phyloP scores from a whole-genome alignment of 2,329 filamentous ascomycete species.

The Neoscytalidium dimidiatum region DNA sequence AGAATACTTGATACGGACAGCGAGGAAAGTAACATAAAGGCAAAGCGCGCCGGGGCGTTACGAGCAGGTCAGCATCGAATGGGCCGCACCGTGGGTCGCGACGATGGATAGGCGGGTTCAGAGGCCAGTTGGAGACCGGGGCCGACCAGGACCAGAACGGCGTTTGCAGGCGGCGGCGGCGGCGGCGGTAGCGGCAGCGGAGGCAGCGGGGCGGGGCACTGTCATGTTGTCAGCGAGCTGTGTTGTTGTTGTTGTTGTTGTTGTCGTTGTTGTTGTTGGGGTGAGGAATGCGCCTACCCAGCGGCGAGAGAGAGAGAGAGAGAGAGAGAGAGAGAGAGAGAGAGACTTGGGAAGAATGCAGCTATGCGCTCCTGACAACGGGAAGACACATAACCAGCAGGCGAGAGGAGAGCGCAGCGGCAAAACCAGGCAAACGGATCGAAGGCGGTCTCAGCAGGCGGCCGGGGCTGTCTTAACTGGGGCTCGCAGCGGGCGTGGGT shows the following conservation, averaged over 20 bases:
- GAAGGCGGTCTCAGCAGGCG: background rate
- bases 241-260: slow-evolving; percentile 15
- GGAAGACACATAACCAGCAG: slow-evolving; percentile 6
- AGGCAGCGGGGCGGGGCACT: background rate
- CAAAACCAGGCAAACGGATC: background rate
- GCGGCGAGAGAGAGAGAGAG: slow-evolving; percentile 11
- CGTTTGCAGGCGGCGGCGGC: background rate
- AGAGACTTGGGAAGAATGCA: slow-evolving; percentile 17
- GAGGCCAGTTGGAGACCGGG: background rate
- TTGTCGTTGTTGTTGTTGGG: slow-evolving; percentile 2
- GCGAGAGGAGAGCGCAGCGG: background rate
- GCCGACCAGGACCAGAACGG: background rate
- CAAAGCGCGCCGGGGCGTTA: background rate
- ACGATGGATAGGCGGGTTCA: background rate
- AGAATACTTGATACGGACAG: slow-evolving; percentile 8
- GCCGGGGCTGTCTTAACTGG: background rate
- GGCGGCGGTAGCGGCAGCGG: too few relatives aligned
- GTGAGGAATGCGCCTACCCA: slow-evolving; percentile 21
- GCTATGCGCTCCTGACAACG: slow-evolving; percentile 19
- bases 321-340: slow-evolving; percentile 5
- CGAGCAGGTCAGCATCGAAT: slow-evolving; percentile 4
- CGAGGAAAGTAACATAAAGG: slow-evolving; percentile 16
- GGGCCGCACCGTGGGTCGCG: background rate
- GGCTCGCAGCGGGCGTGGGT: background rate
- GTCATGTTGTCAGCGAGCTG: slow-evolving; percentile 13